Conservation (phyloP, 108 stramenopile genomes). For the Pseudonitzschia pungens region DNA sequence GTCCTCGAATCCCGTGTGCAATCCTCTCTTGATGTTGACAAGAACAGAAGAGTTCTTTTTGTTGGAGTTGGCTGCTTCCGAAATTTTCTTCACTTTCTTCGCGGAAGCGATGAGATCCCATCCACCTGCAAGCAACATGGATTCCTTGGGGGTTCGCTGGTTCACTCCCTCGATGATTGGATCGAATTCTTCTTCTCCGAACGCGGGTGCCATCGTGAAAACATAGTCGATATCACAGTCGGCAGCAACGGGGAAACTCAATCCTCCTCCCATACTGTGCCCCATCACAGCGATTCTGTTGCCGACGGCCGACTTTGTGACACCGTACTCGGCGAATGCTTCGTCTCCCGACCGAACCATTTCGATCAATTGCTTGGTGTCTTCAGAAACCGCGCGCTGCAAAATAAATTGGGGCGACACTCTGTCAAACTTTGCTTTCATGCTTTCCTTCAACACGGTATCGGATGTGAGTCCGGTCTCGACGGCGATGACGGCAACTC, state of each 20-base stretch:
- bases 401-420: conserved; percentile 8
- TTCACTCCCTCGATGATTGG: not conserved
- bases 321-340: conserved; percentile 4
- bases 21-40: conserved; percentile 9
- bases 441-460: not conserved
- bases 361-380: conserved; percentile 20
- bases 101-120: conserved; percentile 25
- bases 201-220: conserved; percentile 19
- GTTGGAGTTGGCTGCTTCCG: conserved; percentile 9
- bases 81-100: conserved; percentile 8
- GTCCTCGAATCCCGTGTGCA: conserved; percentile 30
- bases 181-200: conserved; percentile 14
- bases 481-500: conserved; percentile 23
- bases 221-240: conserved; percentile 19
- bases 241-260: conserved; percentile 20
- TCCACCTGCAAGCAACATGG: conserved; percentile 17
- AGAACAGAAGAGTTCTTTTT: conserved; percentile 12
- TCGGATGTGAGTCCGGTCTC: conserved; percentile 17
- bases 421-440: not conserved
- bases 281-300: conserved; percentile 15
- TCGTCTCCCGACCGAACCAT: conserved; percentile 5
- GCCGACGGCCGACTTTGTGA: conserved; percentile 6
- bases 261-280: conserved; percentile 23
- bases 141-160: conserved; percentile 7
- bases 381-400: conserved; percentile 16